Conservation (phyloP, 495 filamentous ascomycete genomes). For the Daldinia vernicosa region DNA sequence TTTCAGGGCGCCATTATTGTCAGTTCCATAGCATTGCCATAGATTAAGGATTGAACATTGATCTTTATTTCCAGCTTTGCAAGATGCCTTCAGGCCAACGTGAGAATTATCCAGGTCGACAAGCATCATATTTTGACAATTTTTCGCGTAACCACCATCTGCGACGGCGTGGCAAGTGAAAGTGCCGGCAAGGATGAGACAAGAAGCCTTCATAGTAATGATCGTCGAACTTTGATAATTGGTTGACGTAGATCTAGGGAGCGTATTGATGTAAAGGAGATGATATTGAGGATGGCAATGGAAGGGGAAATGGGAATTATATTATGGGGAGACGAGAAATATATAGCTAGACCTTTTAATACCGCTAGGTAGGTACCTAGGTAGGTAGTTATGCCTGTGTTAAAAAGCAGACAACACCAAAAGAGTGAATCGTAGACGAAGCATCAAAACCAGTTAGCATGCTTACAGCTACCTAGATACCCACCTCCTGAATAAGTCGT, state of each 20-base stretch:
- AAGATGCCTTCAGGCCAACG: neutral
- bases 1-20: neutral
- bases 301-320: neutral
- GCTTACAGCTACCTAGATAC: neutral
- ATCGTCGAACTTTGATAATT: too few species aligned
- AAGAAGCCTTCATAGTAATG: conserved; percentile 1
- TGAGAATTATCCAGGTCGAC: neutral
- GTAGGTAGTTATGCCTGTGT: too few species aligned
- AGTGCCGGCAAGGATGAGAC: neutral
- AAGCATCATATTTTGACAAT: conserved; percentile 3
- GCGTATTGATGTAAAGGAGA: neutral
- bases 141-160: conserved; percentile 1
- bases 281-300: neutral
- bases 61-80: neutral
- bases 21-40: conserved; percentile 4
- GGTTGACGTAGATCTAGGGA: neutral
- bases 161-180: neutral
- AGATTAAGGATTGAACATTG: conserved; percentile 21
- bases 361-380: too few species aligned
- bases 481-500: neutral
- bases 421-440: neutral
- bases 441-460: neutral
- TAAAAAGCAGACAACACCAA: neutral
- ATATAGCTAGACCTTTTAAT: neutral
- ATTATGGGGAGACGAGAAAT: neutral